Base-by-base conservation (phyloP, 2,329 filamentous ascomycete species). In the Fusarium chuoi region DNA sequence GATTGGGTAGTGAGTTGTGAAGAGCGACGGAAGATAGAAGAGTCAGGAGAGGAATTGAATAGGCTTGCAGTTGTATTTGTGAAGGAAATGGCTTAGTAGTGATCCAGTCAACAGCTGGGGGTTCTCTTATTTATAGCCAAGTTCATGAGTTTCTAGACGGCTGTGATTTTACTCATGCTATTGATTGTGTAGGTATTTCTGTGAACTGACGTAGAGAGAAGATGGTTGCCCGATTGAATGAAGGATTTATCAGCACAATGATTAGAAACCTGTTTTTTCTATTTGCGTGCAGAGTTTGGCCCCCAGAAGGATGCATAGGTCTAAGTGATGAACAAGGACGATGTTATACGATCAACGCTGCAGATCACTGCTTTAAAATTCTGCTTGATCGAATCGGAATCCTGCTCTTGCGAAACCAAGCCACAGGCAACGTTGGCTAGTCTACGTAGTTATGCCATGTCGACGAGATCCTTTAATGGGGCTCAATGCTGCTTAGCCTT, bases 361-460 rank as follows among this genome's bases (percentile, higher is more conserved):
- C 44, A 26, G 44, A 45, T 45, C 18, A 45, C 17, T 14, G 17
- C 44, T 1, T 5, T 26, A 45, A 9, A 0, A 10, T 4, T 10
- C 3, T 4, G 18, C 13, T 5, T 0, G 10, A 45, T 2, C 17
- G 24, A 17, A 20, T 26, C 18, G 24, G 17, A 4, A 45, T 26
- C 44, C 24, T 24, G 17, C 14, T 6, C 24, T 3, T 7, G 24
- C 14, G 17, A 8, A 6, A 0, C 24, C 0, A 1, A 45, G 24
- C 24, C 24, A 26, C 18, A 10, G 5, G 17, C 2, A 45, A 26
- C 7, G 12, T 20, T 26, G 17, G 20, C 9, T 13, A 26, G 26
- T 1, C 44, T 26, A 45, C 12, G 24, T 45, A 26, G 12, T 45
- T 45, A 45, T 14, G 12, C 44, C 20, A 20, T 8, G 24, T 45